A percentile compares a stretch with the other conserved stretches of the same genome.
Evolutionary conservation across 2,329 filamentous ascomycete species (phyloP).

Genomic region (Claviceps africana): DNA sequence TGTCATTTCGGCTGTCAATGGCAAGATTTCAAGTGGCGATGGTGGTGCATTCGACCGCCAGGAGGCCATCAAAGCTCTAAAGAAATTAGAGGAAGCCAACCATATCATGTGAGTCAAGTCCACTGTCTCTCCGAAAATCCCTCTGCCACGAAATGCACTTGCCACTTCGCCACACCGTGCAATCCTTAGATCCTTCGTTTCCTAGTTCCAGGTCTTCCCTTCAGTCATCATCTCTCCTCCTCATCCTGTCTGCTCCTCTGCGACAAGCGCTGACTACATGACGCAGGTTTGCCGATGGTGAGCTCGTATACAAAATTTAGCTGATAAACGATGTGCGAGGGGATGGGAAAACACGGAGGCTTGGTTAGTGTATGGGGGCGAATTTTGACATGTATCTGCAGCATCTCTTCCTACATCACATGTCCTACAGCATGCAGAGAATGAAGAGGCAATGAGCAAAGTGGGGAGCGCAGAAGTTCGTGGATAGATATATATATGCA

Average conservation of each 20-base stretch:
- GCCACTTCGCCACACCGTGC: neutral
- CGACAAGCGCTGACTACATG: slow-evolving; percentile 9
- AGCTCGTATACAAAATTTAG: slow-evolving; percentile 58
- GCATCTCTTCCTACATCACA: neutral
- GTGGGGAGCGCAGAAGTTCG: neutral
- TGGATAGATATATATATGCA: neutral
- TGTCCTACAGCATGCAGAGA: neutral
- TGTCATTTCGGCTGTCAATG: slow-evolving; percentile 69
- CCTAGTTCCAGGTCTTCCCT: neutral
- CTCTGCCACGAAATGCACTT: neutral
- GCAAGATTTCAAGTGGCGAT: slow-evolving; percentile 38
- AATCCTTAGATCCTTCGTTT: neutral
- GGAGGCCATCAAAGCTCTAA: slow-evolving; percentile 66
- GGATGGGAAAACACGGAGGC: neutral
- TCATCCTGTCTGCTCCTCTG: neutral
- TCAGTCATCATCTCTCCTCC: neutral
- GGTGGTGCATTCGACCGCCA: slow-evolving; percentile 50
- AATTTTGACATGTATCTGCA: neutral
- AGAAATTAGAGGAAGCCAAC: slow-evolving; percentile 68
- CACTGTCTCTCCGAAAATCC: neutral
- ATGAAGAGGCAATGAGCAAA: neutral
- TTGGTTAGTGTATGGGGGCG: neutral
- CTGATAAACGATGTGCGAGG: neutral
- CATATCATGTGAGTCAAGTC: slow-evolving; percentile 69
- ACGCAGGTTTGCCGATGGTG: slow-evolving; percentile 42